Percentiles rank a stretch among this genome's conserved stretches.
These are phyloP conservation scores for Helenozyma rhizophorensis DNA, from an alignment of 805 yeast species.

Conservation along the genomic window DNA sequence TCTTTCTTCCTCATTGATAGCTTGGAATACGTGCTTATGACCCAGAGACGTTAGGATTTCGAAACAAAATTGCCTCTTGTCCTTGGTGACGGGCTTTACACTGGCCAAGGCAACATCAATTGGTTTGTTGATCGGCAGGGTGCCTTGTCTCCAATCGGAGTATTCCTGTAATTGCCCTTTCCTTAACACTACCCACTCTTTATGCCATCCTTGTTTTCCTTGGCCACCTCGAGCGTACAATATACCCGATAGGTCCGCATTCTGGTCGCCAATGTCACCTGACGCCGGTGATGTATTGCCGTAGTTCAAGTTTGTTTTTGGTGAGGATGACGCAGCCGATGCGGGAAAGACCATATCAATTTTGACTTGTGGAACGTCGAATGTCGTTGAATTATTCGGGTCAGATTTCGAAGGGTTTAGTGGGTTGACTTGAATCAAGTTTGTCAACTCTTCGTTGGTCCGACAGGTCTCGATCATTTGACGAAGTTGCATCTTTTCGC, in stretches of 20 bases:
- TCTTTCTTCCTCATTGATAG: constrained; percentile 63
- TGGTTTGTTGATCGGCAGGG: constrained; percentile 57
- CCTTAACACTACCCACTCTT: constrained; percentile 75
- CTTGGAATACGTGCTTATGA: constrained; percentile 67
- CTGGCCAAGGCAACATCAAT: constrained; percentile 68
- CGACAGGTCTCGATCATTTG: constrained; percentile 38
- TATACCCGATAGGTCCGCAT: constrained; percentile 42
- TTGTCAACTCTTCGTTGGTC: constrained; percentile 37
- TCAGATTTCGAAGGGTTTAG: constrained; percentile 13
- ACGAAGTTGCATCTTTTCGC: constrained; percentile 37
- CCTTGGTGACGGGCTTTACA: constrained; percentile 45
- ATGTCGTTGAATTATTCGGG: not conserved
- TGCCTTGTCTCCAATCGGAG: constrained; percentile 75
- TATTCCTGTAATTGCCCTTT: constrained; percentile 68
- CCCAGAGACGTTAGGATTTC: constrained; percentile 71
- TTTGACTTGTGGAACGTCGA: constrained; percentile 20
- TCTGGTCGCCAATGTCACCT: constrained; percentile 22
- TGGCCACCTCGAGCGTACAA: constrained; percentile 57
- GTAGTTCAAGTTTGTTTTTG: no score
- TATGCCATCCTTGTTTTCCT: constrained; percentile 76
- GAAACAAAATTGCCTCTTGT: constrained; percentile 57
- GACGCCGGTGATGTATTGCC: no score
- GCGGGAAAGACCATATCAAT: constrained; percentile 27
- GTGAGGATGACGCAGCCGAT: not conserved
- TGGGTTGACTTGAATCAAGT: constrained; percentile 23